Base-by-base conservation (phyloP, 805 yeast genomes). In the Cyberlindnera lachancei region DNA sequence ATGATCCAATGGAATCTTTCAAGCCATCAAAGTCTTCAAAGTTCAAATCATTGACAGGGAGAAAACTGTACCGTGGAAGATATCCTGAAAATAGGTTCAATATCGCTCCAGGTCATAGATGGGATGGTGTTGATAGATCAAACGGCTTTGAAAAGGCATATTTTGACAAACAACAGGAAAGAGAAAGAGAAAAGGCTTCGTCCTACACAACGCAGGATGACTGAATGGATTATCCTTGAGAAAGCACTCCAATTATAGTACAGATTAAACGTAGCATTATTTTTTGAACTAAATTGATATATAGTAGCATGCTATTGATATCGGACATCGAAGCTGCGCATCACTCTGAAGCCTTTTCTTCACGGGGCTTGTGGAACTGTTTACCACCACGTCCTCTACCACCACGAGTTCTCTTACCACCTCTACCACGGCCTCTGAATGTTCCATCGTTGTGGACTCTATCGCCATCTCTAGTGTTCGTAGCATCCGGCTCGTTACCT, bases 71-170 rank as follows among this genome's bases (percentile, higher is more conserved):
- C 44, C 52, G 58, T 18, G 78, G 79, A 0, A 41, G 64, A 0
- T 72, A 56, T 34, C 75, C 84, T 0, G 72, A 71, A 15, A 88
- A 88, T 50, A 60, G 97, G 36, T 88, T 84, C 55, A 69, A 69
- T 3, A 76, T 88, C 11, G 57, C 60, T 5, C 94, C 96, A 1
- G 96, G 96, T 0, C 63, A 64, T 42, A 63, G 84, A 36, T 88
- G 97, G 97, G 95, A 84, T 55, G 96, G 96, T 0, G 77, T 88
- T 2, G 88, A 85, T 56, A 61, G 97, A 37, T 76, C 94, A 0
- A 88, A 80, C 50, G 96, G 95, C 4, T 88, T 82, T 56, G 97
- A 88, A 51, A 62, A 59, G 30, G 61, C 68, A 34, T 69, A 82
- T 65, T 65, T 82, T 41, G 63, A 54, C 27, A 63, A 50, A 44